Evolutionary conservation across 306 rosid genomes (phyloP).

Genomic region (Trichosanthes cucumerina): DNA sequence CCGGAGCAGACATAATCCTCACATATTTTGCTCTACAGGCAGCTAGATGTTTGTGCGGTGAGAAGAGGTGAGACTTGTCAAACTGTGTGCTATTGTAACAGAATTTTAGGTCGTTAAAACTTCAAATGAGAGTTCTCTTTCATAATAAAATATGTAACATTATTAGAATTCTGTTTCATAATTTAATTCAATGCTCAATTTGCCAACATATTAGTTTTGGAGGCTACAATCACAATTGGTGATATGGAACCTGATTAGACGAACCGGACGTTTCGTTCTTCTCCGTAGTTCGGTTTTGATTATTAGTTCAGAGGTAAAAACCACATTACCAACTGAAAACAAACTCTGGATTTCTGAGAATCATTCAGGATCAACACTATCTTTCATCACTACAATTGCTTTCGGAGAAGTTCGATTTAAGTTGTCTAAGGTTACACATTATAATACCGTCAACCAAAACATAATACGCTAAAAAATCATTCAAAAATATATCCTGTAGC

Average conservation of each 20-base stretch:
- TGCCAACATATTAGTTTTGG: background rate
- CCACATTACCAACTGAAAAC: background rate
- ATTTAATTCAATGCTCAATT: background rate
- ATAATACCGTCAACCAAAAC: background rate
- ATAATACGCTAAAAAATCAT: background rate
- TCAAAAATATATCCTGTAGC: background rate
- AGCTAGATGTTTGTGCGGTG: slow-evolving; percentile 73
- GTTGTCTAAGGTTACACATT: background rate
- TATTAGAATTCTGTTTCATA: background rate
- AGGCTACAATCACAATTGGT: background rate
- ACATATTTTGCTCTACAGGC: slow-evolving; percentile 92
- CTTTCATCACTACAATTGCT: background rate
- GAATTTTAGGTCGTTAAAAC: background rate
- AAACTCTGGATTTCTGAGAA: background rate
- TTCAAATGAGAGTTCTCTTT: background rate
- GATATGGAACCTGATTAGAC: background rate
- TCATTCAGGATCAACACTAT: background rate
- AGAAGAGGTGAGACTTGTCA: slow-evolving; percentile 38
- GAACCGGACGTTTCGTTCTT: background rate
- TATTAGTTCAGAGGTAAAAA: background rate
- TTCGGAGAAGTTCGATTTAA: background rate
- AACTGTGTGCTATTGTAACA: background rate
- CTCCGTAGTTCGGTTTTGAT: background rate
- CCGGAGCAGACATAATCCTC: slow-evolving; percentile 86
- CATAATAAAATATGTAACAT: background rate